Evolutionary conservation across 148 eudicot genomes (phyloP), one percentile per base, ranked within the genome.

Genomic region (Heliosperma pusillum): DNA sequence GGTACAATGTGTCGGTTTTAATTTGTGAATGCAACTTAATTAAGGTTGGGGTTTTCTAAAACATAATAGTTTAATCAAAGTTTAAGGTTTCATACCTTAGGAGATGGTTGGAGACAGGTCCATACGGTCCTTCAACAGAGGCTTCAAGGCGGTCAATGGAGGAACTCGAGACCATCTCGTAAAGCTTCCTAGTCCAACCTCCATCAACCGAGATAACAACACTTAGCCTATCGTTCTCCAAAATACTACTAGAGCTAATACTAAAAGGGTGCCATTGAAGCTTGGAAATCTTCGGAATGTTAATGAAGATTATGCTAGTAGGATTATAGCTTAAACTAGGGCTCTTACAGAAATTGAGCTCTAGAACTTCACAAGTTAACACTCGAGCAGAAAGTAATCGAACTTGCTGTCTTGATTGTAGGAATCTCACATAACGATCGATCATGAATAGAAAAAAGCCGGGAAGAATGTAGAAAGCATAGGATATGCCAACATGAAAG

Each of bases 241-340:
- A 77, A 55, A 52, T 80, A 69, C 91, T 86, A 44, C 82, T 88
- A 26, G 98, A 95, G 53, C 74, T 87, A 27, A 95, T 44, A 0
- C 97, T 92, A 60, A 89, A 95, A 11, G 98, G 98, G 76, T 95
- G 98, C 98, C 98, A 95, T 64, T 95, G 98, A 44, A 90, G 81
- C 84, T 88, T 92, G 15, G 98, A 95, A 77, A 95, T 89, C 76
- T 80, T 73, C 0, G 96, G 96, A 3, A 95, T 86, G 67, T 95
- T 90, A 29, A 95, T 2, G 55, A 92, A 95, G 67, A 95, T 70
- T 36, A 86, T 87, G 84, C 97, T 92, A 13, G 96, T 88, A 58
- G 98, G 96, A 7, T 78, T 87, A 59, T 89, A 95, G 55, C 66
- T 82, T 83, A 92, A 85, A 87, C 88, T 85, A 67, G 64, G 58